Percentiles rank a stretch among this genome's conserved stretches.
These are phyloP conservation scores for Capsella rubella DNA, from an alignment of 441 rosid genomes.

Conservation along the genomic window DNA sequence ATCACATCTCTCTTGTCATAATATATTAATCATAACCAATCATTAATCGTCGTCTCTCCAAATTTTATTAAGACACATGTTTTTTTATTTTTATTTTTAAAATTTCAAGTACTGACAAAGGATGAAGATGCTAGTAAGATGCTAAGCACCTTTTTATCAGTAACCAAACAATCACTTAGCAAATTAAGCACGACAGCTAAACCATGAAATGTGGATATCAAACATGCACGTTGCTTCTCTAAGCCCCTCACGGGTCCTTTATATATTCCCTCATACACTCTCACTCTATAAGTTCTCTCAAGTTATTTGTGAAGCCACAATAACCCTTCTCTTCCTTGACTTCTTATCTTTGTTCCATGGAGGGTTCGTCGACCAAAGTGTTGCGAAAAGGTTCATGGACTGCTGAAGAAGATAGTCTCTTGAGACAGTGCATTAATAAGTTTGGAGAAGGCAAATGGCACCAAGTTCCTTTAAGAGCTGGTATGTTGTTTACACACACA, in stretches of 20 bases:
- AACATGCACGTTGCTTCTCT: slow-evolving; percentile 38
- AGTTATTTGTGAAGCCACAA: slow-evolving; percentile 11
- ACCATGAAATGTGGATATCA: slow-evolving; percentile 30
- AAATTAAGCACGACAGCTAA: slow-evolving; percentile 14
- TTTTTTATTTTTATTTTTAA: background rate
- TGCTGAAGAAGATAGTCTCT: slow-evolving; percentile 51
- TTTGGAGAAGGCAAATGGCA: slow-evolving; percentile 70
- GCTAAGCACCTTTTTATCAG: background rate
- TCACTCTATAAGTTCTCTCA: slow-evolving; percentile 7
- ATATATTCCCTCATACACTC: background rate
- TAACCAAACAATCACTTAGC: background rate
- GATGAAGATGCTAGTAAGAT: background rate
- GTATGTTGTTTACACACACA: slow-evolving; percentile 30
- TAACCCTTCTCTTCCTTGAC: background rate
- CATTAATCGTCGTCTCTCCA: slow-evolving; percentile 8
- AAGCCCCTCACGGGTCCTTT: slow-evolving; percentile 4
- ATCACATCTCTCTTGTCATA: background rate
- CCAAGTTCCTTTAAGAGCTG: slow-evolving; percentile 54
- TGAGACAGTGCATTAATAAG: slow-evolving; percentile 47
- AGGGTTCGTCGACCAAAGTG: slow-evolving; percentile 19
- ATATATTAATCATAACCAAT: slow-evolving; percentile 21
- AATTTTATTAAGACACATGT: slow-evolving; percentile 15
- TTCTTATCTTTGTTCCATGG: background rate
- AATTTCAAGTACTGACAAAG: background rate
- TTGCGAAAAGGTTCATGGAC: slow-evolving; percentile 53